Percentiles rank a stretch among this genome's conserved stretches.
Conservation (phyloP, 139 green algal genomes). For the Volvox reticuliferus region DNA sequence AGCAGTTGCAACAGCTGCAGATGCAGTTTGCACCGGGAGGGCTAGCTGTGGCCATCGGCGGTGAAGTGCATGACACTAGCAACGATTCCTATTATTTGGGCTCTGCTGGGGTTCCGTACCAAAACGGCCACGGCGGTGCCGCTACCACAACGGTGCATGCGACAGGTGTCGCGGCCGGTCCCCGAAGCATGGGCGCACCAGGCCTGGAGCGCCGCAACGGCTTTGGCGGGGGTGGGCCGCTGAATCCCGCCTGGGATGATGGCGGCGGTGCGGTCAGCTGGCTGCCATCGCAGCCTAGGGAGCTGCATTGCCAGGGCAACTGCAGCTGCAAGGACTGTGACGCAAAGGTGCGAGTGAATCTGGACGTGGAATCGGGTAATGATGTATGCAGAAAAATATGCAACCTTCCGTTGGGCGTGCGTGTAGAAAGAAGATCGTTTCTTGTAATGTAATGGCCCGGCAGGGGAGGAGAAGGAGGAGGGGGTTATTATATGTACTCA, state of each 20-base stretch:
- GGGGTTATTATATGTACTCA: too few relatives aligned
- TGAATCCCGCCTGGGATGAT: not conserved
- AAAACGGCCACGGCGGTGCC: not conserved
- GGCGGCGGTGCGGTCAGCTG: not conserved
- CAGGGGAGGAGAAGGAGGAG: too few relatives aligned
- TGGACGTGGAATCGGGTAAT: not conserved
- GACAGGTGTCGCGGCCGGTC: not conserved
- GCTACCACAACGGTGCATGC: not conserved
- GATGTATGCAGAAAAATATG: not conserved
- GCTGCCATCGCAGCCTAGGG: not conserved
- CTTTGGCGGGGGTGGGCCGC: not conserved
- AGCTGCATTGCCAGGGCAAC: conserved; percentile 30
- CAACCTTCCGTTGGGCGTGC: not conserved
- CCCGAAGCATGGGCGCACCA: not conserved
- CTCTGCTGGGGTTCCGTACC: not conserved
- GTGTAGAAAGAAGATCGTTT: too few relatives aligned
- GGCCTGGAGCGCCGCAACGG: conserved; percentile 35
- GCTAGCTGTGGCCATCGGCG: not conserved
- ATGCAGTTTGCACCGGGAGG: not conserved
- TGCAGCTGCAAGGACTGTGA: conserved; percentile 42
- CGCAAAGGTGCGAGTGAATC: not conserved
- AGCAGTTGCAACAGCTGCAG: conserved; percentile 11
- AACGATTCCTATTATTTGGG: not conserved
- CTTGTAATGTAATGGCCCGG: too few relatives aligned
- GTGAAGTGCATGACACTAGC: not conserved